Evolutionary conservation across 1,284 basidiomycete genomes (phyloP).

Genomic region (Ganoderma lingzhi): DNA sequence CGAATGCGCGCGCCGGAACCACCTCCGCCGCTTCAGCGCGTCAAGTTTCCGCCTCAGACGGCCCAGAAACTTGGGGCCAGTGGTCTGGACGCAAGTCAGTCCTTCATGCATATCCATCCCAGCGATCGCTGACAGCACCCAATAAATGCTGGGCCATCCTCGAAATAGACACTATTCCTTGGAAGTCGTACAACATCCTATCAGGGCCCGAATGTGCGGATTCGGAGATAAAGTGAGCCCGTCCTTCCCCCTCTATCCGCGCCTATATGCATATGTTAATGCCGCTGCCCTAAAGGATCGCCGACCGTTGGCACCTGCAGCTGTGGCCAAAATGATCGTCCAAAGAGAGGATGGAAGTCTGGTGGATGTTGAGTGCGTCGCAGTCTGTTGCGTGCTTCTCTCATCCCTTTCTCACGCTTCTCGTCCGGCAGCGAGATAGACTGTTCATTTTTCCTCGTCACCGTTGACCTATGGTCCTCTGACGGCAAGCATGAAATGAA

Average conservation of each 20-base stretch:
- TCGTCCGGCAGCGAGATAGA: constrained; percentile 73
- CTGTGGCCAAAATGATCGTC: constrained; percentile 84
- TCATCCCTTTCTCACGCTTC: constrained; percentile 25
- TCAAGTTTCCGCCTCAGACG: constrained; percentile 34
- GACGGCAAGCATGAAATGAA: constrained; percentile 86
- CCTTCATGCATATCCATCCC: constrained; percentile 24
- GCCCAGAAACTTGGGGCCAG: constrained; percentile 44
- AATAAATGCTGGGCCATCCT: constrained; percentile 22
- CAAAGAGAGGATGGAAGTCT: constrained; percentile 69
- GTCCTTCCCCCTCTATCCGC: constrained; percentile 15
- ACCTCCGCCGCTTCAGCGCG: constrained; percentile 41
- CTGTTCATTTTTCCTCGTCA: constrained; percentile 86
- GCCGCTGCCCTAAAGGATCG: constrained; percentile 69
- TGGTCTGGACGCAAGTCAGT: constrained; percentile 67
- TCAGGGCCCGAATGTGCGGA: constrained; percentile 92
- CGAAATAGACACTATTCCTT: constrained; percentile 76
- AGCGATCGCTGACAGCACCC: constrained; percentile 19
- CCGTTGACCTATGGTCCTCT: constrained; percentile 88
- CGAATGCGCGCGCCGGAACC: constrained; percentile 49
- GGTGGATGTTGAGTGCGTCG: constrained; percentile 79
- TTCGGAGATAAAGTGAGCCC: constrained; percentile 89
- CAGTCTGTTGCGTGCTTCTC: constrained; percentile 22
- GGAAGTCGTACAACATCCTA: constrained; percentile 86
- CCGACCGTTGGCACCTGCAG: constrained; percentile 88
- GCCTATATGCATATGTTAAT: constrained; percentile 18